phyloP scores from a whole-genome alignment of 2,329 filamentous ascomycete genomes.

The Beauveria sp. region DNA sequence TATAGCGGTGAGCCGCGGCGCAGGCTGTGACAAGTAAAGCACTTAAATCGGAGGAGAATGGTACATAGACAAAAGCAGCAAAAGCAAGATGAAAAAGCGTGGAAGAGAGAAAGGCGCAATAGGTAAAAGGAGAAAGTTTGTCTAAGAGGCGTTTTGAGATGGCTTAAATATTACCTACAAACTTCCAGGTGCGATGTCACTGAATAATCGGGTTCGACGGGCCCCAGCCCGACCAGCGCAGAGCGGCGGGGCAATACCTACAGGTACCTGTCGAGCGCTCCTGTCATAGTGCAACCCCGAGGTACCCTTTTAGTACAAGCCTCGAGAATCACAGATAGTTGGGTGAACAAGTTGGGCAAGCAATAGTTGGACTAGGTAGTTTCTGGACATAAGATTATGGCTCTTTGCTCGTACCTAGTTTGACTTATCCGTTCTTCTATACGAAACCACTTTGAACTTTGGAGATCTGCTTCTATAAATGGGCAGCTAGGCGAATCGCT shows the following conservation, averaged over 20 bases:
- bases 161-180: not conserved
- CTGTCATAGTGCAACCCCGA: not conserved
- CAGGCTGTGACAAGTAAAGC: not conserved
- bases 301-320: not conserved
- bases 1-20: not conserved
- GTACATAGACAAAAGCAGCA: not conserved
- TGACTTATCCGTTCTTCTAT: too few relatives aligned
- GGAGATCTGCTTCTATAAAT: too few relatives aligned
- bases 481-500: not conserved
- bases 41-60: not conserved
- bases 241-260: not conserved
- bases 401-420: too few relatives aligned
- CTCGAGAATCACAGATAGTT: not conserved
- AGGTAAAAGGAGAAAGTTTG: not conserved
- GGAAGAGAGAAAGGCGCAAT: not conserved
- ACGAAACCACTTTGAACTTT: too few relatives aligned
- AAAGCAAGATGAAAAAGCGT: not conserved
- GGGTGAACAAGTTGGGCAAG: not conserved
- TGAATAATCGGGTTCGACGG: constrained; percentile 2
- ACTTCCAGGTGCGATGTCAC: not conserved
- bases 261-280: not conserved
- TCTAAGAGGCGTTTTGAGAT: not conserved
- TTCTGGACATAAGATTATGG: too few relatives aligned
- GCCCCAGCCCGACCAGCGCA: not conserved
- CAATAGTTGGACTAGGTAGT: not conserved